Evolutionary conservation across 2,329 filamentous ascomycete species (phyloP).

Genomic region (Fusarium tricinctum): DNA sequence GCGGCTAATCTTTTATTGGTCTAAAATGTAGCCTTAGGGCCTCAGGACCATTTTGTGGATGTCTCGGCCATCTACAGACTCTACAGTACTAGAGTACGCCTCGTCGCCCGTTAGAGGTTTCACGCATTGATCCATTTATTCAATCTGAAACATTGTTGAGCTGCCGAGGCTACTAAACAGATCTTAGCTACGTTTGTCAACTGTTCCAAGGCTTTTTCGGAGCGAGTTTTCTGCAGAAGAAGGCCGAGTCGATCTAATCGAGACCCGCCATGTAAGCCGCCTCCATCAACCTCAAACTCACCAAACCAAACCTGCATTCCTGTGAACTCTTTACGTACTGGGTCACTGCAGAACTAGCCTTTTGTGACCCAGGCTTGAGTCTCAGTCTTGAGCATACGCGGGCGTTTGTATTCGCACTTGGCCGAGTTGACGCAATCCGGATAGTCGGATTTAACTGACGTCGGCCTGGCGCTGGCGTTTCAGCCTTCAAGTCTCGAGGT

Average conservation of each 20-base stretch:
- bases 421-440: not conserved
- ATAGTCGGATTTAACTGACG: not conserved
- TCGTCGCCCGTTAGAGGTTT: slow-evolving; percentile 35
- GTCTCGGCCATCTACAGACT: slow-evolving; percentile 30
- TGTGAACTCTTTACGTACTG: not conserved
- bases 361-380: not conserved
- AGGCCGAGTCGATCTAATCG: not conserved
- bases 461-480: not conserved
- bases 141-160: slow-evolving; percentile 27
- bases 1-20: slow-evolving; percentile 36
- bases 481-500: slow-evolving; percentile 8
- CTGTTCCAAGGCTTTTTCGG: not conserved
- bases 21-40: not conserved
- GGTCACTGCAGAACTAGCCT: not conserved
- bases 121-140: slow-evolving; percentile 26
- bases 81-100: slow-evolving; percentile 14
- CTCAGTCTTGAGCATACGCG: not conserved
- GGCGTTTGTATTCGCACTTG: slow-evolving; percentile 10
- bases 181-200: not conserved
- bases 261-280: not conserved
- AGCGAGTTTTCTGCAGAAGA: not conserved
- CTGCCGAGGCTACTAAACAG: not conserved
- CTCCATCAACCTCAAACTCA: slow-evolving; percentile 18
- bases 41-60: slow-evolving; percentile 8
- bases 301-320: slow-evolving; percentile 24